Conservation (phyloP, 2,329 filamentous ascomycete genomes). For the Aspergillus awamori region DNA sequence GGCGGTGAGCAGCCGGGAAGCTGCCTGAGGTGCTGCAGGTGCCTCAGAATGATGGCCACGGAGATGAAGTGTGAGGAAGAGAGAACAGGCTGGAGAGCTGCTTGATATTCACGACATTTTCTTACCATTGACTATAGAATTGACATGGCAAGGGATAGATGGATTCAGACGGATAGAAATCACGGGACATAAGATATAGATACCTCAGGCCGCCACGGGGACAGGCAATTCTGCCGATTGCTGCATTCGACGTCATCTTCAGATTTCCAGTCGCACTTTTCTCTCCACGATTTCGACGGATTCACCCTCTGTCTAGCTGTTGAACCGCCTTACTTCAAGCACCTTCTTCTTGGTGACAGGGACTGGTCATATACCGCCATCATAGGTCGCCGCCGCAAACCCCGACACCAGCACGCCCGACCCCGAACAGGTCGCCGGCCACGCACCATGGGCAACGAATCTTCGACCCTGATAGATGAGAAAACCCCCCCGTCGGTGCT, state of each 20-base stretch:
- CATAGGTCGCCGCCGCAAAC: conserved; percentile 30
- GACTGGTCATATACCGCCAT: conserved; percentile 9
- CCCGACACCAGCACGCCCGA: conserved; percentile 23
- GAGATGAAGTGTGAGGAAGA: too few relatives aligned
- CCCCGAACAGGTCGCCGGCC: conserved; percentile 20
- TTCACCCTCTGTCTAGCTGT: background rate
- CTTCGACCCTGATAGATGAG: conserved; percentile 68
- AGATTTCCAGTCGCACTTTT: conserved; percentile 7
- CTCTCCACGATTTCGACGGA: background rate
- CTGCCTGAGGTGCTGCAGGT: background rate
- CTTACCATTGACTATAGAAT: too few relatives aligned
- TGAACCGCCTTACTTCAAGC: background rate
- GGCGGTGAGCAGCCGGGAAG: background rate
- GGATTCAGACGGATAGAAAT: background rate
- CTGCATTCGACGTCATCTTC: conserved; percentile 16
- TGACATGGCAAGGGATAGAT: too few relatives aligned
- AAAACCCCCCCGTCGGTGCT: conserved; percentile 67
- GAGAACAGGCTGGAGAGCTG: too few relatives aligned
- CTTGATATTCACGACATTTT: too few relatives aligned
- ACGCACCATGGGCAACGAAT: conserved; percentile 78
- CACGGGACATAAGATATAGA: background rate
- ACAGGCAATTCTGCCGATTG: conserved; percentile 8
- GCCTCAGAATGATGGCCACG: too few relatives aligned
- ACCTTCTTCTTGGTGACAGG: background rate
- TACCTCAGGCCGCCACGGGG: conserved; percentile 18